These are phyloP conservation scores for Erysimum cheiranthoides DNA, from an alignment of 345 rosid genomes.

Conservation along the genomic window DNA sequence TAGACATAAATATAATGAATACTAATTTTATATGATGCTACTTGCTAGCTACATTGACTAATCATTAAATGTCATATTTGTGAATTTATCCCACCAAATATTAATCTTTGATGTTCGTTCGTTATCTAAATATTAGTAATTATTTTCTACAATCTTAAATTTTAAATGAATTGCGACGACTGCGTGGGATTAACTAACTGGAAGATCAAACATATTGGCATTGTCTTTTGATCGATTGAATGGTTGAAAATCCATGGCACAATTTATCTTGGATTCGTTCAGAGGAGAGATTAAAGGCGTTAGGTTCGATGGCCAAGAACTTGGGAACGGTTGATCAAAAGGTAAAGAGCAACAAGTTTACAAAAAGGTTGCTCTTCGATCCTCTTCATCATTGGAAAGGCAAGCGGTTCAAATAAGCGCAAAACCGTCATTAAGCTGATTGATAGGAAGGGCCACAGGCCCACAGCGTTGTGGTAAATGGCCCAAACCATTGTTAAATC, in stretches of 20 bases:
- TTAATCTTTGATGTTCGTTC: neutral
- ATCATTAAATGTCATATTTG: neutral
- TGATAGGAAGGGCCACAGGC: conserved; percentile 1
- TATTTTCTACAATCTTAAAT: neutral
- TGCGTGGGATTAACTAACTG: neutral
- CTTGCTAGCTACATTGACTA: neutral
- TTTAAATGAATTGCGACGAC: neutral
- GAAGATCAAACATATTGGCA: too few relatives aligned
- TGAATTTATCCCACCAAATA: neutral
- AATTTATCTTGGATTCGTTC: neutral
- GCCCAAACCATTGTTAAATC: neutral
- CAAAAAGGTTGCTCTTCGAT: neutral
- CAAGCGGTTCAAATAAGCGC: neutral
- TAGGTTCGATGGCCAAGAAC: neutral
- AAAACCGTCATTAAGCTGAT: neutral
- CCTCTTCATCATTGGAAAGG: neutral
- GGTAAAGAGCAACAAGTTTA: neutral
- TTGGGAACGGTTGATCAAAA: neutral
- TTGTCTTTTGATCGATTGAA: neutral
- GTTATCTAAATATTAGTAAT: neutral
- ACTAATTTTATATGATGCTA: neutral
- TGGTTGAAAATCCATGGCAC: neutral
- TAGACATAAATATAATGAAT: too few relatives aligned
- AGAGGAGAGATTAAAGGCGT: neutral
- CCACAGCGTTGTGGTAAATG: neutral